Base-by-base conservation (phyloP, 495 filamentous ascomycete genomes). In the Podospora appendiculata region DNA sequence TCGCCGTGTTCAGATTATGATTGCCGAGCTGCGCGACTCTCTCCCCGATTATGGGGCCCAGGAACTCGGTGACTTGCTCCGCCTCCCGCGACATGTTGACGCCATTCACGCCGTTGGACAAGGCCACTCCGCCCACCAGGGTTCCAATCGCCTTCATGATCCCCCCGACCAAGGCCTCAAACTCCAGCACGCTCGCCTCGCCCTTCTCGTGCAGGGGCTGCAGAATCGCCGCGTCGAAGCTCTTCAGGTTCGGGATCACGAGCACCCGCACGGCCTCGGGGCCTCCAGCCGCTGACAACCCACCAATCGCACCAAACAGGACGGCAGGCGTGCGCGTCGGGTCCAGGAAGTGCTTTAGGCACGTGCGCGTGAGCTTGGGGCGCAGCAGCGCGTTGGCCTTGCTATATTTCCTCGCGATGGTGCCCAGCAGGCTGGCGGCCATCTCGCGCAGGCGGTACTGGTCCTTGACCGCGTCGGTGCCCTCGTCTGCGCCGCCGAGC, bases 281-380 rank as follows among this genome's bases (percentile, higher is more conserved):
- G 0, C 90, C 90, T 11, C 89, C 89, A 17, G 92, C 82, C 0
- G 80, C 77, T 0, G 80, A 75, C 10, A 98, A 73, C 4, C 89
- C 90, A 39, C 81, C 77, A 39, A 98, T 78, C 9, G 91, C 88
- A 46, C 93, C 93, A 62, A 89, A 97, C 59, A 93, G 88, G 5
- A 89, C 84, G 14, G 83, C 79, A 5, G 90, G 78, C 0, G 89
- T 81, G 61, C 89, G 86, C 33, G 80, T 76, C 0, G 89, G 88
- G 64, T 96, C 90, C 8, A 98, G 80, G 65, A 96, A 90, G 58
- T 82, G 73, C 70, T 95, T 96, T 4, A 97, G 79, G 64, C 88
- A 96, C 0, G 89, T 90, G 12, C 93, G 81, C 12, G 89, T 88
- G n/a, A 98, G 79, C 35, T 93, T 84, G 0, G 93, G 84, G 48